phyloP scores from a whole-genome alignment of 768 basidiomycete genomes.

The Auricularia sp. region DNA sequence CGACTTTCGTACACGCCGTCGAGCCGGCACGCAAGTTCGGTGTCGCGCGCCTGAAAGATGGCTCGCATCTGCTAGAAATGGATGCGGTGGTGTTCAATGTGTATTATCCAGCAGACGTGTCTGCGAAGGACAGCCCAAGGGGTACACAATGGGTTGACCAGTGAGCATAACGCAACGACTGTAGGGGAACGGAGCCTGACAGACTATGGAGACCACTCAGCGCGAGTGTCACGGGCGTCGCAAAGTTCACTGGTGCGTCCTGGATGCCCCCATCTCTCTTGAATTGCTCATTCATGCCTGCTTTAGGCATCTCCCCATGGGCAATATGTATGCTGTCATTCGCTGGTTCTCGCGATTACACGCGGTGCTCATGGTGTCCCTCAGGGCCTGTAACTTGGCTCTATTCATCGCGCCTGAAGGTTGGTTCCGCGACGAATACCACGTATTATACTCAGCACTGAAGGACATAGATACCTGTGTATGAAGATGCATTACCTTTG shows the following conservation, averaged over 20 bases:
- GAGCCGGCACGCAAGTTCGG: not conserved
- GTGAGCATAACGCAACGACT: not conserved
- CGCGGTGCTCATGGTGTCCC: too few relatives aligned
- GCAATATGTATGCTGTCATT: not conserved
- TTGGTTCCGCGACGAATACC: not conserved
- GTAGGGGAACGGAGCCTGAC: too few relatives aligned
- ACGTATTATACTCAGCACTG: too few relatives aligned
- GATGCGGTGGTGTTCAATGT: not conserved
- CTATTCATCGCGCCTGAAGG: not conserved
- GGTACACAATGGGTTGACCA: not conserved
- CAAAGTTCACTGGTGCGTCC: not conserved
- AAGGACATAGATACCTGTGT: conserved; percentile 41
- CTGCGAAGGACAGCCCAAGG: not conserved
- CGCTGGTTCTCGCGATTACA: too few relatives aligned
- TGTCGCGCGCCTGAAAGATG: not conserved
- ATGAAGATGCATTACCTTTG: conserved; percentile 44
- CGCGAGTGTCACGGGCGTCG: not conserved
- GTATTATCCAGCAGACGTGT: not conserved
- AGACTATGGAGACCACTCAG: not conserved
- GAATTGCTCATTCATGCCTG: not conserved
- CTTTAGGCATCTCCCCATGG: not conserved
- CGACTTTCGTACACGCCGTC: not conserved
- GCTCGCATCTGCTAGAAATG: not conserved
- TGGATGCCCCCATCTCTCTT: not conserved
- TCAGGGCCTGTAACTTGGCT: not conserved